Base-by-base conservation (phyloP, 2,329 filamentous ascomycete species). In the Ceratocystis variospora region DNA sequence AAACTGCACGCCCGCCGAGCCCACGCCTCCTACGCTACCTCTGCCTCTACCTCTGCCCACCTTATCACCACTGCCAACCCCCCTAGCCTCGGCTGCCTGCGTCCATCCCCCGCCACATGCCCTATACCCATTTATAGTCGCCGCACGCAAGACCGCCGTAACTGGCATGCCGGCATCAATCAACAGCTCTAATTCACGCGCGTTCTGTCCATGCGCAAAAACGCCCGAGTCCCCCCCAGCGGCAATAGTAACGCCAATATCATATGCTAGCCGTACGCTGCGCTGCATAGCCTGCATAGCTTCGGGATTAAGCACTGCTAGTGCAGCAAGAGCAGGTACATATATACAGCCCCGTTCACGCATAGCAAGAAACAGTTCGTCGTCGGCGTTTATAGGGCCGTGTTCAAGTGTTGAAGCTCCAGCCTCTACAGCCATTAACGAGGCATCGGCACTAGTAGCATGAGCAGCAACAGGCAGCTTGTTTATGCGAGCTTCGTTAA, bases 191-290 rank as follows among this genome's bases (percentile, higher is more conserved):
- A 83, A 70, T 71, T 84, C 81, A 2, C 81, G 71, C 0, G 72
- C 78, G 64, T 80, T 80, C 17, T 82, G 75, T 0, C 81, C 81
- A 65, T 84, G 81, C 2, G 79, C 72, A 66, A 81, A 79, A 0
- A 80, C 77, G 0, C 81, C 81, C 0, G 81, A 83, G 67, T 83
- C 81, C 0, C 81, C 81, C 0, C 81, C 81, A 8, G 77, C 76
- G 0, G 80, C 81, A 8, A 84, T 69, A 63, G 77, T 76, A 19
- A 83, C 76, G 0, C 81, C 81, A 8, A 72, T 64, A 4, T 80
- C 76, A 66, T 75, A 76, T 0, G 80, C 81, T 19, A 71, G 72
- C 70, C 78, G 80, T 0, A 76, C 76, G 33, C 77, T 75, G 1
- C 70, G 72, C 48, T 79, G 72, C 31, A 77, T 72, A 0, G 67